Percentiles rank a stretch among this genome's conserved stretches.
Conservation (phyloP, 192 early-diverging fungal genomes). For the Cetraspora pellucida region DNA sequence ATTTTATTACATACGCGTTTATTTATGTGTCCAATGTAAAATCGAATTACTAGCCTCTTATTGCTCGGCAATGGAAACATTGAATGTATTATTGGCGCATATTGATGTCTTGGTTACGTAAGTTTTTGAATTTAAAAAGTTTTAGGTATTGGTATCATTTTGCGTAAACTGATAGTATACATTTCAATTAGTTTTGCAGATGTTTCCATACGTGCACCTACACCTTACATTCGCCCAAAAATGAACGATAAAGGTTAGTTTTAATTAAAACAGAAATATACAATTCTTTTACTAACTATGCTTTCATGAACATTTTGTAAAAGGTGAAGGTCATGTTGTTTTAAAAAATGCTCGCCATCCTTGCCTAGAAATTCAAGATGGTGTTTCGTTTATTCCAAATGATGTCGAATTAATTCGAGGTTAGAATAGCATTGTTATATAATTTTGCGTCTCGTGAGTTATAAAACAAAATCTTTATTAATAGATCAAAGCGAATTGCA, state of each 20-base stretch:
- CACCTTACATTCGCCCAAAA: conserved; percentile 81
- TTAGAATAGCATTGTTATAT: conserved; percentile 32
- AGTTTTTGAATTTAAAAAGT: background rate
- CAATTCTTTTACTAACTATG: background rate
- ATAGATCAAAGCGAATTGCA: conserved; percentile 69
- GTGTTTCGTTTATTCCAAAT: conserved; percentile 92
- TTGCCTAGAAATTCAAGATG: conserved; percentile 90
- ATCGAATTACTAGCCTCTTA: conserved; percentile 60
- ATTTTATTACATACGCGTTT: background rate
- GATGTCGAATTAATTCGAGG: conserved; percentile 77
- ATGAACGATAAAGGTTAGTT: conserved; percentile 53
- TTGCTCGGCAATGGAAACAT: conserved; percentile 75
- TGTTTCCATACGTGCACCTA: conserved; percentile 79
- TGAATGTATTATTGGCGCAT: conserved; percentile 77
- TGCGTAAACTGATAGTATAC: no score
- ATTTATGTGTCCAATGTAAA: background rate
- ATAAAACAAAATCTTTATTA: conserved; percentile 10
- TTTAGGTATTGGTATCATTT: background rate
- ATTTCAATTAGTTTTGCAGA: conserved; percentile 73
- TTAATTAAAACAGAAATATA: background rate
- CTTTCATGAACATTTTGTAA: background rate
- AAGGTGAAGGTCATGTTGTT: conserved; percentile 66
- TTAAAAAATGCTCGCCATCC: conserved; percentile 84
- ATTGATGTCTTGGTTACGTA: conserved; percentile 87
- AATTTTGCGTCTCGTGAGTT: background rate